Evolutionary conservation across 2,329 filamentous ascomycete genomes (phyloP), one percentile per base, ranked within the genome.

Genomic region (Microcyclospora pomicola): DNA sequence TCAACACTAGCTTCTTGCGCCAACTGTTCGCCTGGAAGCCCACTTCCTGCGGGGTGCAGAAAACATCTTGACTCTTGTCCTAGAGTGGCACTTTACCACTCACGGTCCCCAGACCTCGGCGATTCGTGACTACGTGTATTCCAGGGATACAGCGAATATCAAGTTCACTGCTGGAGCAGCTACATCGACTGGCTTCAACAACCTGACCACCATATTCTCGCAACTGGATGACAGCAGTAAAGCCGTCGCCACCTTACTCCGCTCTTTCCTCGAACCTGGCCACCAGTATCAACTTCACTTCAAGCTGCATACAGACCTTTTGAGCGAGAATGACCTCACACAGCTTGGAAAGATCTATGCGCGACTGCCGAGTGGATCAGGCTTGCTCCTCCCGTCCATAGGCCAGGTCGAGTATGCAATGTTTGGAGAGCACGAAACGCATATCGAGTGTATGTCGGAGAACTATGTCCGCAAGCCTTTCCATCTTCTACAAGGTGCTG

Each of bases 71-170:
- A 40, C 36, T n/a, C 14, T 42, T 9, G 38, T 27, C 10, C 15
- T 43, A 3, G 45, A 48, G 12, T 47, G 36, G 32, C 43, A 41
- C 35, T 47, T 45, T 35, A 40, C 40, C 15, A 36, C 39, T 16
- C 36, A 36, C 24, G 16, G 38, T 27, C 30, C 28, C 14, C 13
- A 35, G 9, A 31, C 31, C 12, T 15, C n/a, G 3, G 29, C 12
- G 9, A 38, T 39, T 15, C 11, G 13, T n/a, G 15, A 15, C 16
- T 36, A 34, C 31, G 7, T 13, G 14, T 38, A 35, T n/a, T 7
- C 27, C 12, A 11, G 30, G 11, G 33, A 33, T 27, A 11, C 24
- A 14, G 27, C 15, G 19, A 24, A 7, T 2, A 19, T 31, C 27
- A 31, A 9, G 9, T 31, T 36, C 19, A 16, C 15, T 2, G 33